Evolutionary conservation across 2,329 filamentous ascomycete species (phyloP).

Genomic region (Calonectria pauciramosa): DNA sequence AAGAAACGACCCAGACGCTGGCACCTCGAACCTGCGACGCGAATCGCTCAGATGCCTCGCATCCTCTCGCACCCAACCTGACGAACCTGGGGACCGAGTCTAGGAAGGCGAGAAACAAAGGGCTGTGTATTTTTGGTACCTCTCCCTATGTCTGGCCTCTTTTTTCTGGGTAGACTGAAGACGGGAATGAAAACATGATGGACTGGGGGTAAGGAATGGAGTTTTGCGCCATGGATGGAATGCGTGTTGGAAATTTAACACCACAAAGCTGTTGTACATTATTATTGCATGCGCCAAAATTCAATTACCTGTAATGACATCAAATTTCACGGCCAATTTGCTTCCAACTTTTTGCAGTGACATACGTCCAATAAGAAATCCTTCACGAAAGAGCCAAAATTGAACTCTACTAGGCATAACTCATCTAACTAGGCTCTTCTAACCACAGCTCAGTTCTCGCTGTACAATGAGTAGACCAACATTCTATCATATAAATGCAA

Average conservation of each 20-base stretch:
- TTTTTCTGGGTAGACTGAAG: constrained; percentile 32
- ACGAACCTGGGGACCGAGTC: constrained; percentile 25
- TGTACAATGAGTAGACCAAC: neutral
- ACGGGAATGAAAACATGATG: constrained; percentile 12
- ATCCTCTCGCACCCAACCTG: constrained; percentile 21
- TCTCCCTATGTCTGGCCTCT: constrained; percentile 1
- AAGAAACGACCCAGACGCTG: constrained; percentile 25
- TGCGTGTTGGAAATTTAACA: constrained; percentile 1
- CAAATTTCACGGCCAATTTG: constrained; percentile 2
- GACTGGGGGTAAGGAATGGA: constrained; percentile 22
- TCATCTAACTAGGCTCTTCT: neutral
- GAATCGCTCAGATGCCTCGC: neutral
- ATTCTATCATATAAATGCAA: neutral
- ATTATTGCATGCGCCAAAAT: constrained; percentile 40
- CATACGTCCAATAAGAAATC: neutral
- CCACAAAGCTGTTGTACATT: constrained; percentile 38
- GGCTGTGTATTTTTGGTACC: constrained; percentile 7
- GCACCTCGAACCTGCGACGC: neutral
- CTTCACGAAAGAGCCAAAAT: neutral
- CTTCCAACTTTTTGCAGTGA: neutral
- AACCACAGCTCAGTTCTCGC: neutral
- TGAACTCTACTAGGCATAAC: neutral
- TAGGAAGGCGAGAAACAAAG: constrained; percentile 20
- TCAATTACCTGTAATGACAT: constrained; percentile 28
- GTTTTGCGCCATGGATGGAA: constrained; percentile 29